phyloP scores from a whole-genome alignment of 257 asterid genomes.

The Dorcoceras hygrometricum region DNA sequence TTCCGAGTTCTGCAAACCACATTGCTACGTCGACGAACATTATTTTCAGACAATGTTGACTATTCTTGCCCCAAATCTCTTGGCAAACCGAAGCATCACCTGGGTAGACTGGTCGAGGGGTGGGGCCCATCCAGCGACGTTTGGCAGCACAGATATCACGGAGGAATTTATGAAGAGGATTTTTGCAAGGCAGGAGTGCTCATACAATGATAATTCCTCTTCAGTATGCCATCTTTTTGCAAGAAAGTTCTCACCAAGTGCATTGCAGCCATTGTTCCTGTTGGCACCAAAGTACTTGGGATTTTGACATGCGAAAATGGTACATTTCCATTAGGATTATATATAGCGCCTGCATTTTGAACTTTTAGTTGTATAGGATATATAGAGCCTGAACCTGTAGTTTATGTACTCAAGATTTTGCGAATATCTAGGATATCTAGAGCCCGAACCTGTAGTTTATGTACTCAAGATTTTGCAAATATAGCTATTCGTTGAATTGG shows the following conservation, averaged over 20 bases:
- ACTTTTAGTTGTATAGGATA: background rate
- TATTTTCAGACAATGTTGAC: conserved; percentile 61
- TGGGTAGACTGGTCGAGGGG: conserved; percentile 81
- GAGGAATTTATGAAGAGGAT: conserved; percentile 41
- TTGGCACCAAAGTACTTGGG: conserved; percentile 53
- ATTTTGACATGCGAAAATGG: conserved; percentile 21
- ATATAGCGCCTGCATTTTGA: background rate
- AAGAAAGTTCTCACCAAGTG: conserved; percentile 60
- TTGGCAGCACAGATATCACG: conserved; percentile 45
- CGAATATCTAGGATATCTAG: background rate
- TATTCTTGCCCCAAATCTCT: conserved; percentile 28
- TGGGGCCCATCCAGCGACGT: conserved; percentile 68
- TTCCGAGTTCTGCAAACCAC: conserved; percentile 53
- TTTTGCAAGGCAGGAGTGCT: conserved; percentile 33
- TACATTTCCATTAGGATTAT: background rate
- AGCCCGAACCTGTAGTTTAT: background rate
- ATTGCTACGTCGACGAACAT: conserved; percentile 65
- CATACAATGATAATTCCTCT: conserved; percentile 36
- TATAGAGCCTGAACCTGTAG: background rate
- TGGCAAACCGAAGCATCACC: conserved; percentile 56
- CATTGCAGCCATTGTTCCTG: conserved; percentile 45
- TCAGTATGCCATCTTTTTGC: conserved; percentile 50
- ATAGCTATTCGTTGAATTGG: background rate
- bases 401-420: background rate
- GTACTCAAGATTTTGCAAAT: background rate